phyloP scores from a whole-genome alignment of 1,284 basidiomycete genomes.

The Fomitopsis palustris region DNA sequence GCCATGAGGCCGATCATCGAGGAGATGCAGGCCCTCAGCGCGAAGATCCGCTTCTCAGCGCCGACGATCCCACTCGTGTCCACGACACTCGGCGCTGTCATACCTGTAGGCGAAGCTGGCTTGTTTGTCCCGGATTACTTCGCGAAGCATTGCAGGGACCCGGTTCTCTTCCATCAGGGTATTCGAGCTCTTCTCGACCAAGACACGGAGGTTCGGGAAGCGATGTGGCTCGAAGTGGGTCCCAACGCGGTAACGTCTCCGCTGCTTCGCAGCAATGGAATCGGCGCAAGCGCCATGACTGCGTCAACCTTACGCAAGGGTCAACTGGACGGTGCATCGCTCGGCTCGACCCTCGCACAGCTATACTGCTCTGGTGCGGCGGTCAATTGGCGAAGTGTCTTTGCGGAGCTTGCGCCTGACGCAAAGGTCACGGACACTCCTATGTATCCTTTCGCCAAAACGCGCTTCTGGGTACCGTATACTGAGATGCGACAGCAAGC shows the following conservation, averaged over 20 bases:
- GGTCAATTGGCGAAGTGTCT: conserved; percentile 55
- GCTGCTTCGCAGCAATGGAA: conserved; percentile 37
- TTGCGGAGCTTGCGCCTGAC: conserved; percentile 38
- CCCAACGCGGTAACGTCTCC: conserved; percentile 56
- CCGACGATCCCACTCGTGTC: conserved; percentile 58
- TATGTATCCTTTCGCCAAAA: conserved; percentile 55
- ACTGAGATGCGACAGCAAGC: conserved; percentile 24
- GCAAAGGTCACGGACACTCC: conserved; percentile 48
- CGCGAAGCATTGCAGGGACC: conserved; percentile 51
- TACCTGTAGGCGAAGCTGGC: conserved; percentile 46
- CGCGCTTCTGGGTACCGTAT: conserved; percentile 56
- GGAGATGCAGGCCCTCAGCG: conserved; percentile 40
- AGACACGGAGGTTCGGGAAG: conserved; percentile 27
- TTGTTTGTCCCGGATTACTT: conserved; percentile 54
- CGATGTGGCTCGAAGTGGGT: conserved; percentile 64
- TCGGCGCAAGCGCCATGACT: conserved; percentile 25
- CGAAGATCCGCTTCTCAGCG: conserved; percentile 34
- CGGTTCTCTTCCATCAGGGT: conserved; percentile 56
- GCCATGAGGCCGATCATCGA: conserved; percentile 56
- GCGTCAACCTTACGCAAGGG: conserved; percentile 44
- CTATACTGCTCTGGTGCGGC: conserved; percentile 41
- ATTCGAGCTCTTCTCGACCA: conserved; percentile 36
- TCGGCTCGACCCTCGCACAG: conserved; percentile 42
- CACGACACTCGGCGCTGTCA: conserved; percentile 49
- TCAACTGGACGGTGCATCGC: conserved; percentile 39